Evolutionary conservation across 2,329 filamentous ascomycete genomes (phyloP), one percentile per base, ranked within the genome.

Genomic region (Calonectria pseudoreteaudii): DNA sequence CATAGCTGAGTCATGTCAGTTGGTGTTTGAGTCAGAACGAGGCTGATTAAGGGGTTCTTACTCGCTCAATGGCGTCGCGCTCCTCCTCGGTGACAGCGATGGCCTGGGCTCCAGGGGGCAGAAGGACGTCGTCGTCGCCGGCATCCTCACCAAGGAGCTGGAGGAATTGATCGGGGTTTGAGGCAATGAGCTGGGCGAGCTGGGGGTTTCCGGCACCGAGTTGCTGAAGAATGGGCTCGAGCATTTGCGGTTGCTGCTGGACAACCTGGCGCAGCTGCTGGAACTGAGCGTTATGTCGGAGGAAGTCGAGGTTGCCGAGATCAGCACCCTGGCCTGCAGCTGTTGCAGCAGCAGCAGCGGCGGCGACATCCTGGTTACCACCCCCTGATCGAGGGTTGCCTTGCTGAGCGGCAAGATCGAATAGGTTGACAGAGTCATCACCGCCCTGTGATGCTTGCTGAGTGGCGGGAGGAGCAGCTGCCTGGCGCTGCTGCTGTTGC

Each of bases 221-320:
- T 86, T 98, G 96, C 86, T 98, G 96, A 71, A 99, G 89, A 79
- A 99, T 98, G 9, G 97, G 96, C 88, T 99, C 97, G 28, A 99
- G 93, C 97, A 99, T 99, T 84, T 97, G 94, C 23, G 97, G 97
- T 84, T 98, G 95, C 85, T 98, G 96, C 86, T 99, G 97, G 56
- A 99, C 96, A 28, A 99, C 93, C 86, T 98, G 96, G 76, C 97
- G 94, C 74, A 99, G 91, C 86, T 99, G 97, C 87, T 98, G 97
- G 87, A 99, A 99, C 85, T 98, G 96, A 30, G 96, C 93, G 84
- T 98, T 98, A 85, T 96, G 95, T 82, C 97, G 93, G 70, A 99
- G 89, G 84, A 98, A 98, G 77, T 98, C 96, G 72, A 99, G 91
- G 82, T 96, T 97, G 31, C 93, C 94, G 31, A 94, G 87, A 50